Conservation (phyloP, 2,329 filamentous ascomycete genomes). For the Mariannaea elegans region DNA sequence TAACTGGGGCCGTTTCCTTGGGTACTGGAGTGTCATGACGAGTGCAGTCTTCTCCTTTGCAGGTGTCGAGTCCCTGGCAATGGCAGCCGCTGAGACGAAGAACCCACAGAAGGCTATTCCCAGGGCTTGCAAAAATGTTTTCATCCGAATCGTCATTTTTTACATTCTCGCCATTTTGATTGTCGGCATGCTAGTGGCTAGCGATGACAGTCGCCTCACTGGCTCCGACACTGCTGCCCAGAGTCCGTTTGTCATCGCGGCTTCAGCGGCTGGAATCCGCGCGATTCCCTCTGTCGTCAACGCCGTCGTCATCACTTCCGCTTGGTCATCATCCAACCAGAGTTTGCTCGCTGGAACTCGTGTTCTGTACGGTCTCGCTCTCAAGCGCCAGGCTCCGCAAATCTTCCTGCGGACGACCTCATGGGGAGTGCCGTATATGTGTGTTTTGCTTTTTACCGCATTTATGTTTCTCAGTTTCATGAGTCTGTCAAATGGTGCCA, state of each 20-base stretch:
- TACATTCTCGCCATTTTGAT: conserved; percentile 76
- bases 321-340: conserved; percentile 75
- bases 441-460: conserved; percentile 60
- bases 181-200: conserved; percentile 73
- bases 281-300: conserved; percentile 79
- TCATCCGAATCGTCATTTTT: conserved; percentile 65
- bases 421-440: conserved; percentile 69
- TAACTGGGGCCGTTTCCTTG: conserved; percentile 70
- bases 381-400: conserved; percentile 66
- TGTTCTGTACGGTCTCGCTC: conserved; percentile 66
- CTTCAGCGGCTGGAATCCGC: conserved; percentile 71
- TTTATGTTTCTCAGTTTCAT: conserved; percentile 69
- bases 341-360: conserved; percentile 68
- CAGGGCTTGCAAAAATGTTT: conserved; percentile 64
- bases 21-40: conserved; percentile 69
- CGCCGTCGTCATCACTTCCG: conserved; percentile 77
- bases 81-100: conserved; percentile 67
- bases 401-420: conserved; percentile 68
- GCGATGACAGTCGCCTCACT: conserved; percentile 62
- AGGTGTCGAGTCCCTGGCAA: conserved; percentile 70
- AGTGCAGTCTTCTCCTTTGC: conserved; percentile 75
- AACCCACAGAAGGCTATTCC: conserved; percentile 64
- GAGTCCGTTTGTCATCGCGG: conserved; percentile 76
- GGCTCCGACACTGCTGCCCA: conserved; percentile 52
- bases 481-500: conserved; percentile 62